These are phyloP conservation scores for Choiromyces venosus DNA, from an alignment of 495 filamentous ascomycete genomes.

Conservation along the genomic window DNA sequence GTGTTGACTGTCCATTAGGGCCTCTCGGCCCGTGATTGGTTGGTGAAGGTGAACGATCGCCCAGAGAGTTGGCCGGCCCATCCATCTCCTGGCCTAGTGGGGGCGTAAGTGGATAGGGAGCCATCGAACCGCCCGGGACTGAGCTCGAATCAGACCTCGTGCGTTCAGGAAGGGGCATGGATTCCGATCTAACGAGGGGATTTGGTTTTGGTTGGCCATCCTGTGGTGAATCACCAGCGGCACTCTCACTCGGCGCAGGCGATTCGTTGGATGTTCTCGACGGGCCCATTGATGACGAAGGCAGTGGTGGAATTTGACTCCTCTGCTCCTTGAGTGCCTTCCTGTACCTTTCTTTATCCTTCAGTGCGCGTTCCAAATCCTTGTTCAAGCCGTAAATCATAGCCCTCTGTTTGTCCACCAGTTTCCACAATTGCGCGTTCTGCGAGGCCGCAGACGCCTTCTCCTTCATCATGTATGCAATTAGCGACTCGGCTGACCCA, in stretches of 20 bases:
- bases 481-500: slow-evolving; percentile 82
- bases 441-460: slow-evolving; percentile 82
- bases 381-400: slow-evolving; percentile 93
- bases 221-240: slow-evolving; percentile 20
- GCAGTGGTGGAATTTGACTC: slow-evolving; percentile 49
- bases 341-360: slow-evolving; percentile 90
- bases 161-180: slow-evolving; percentile 32
- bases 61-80: slow-evolving; percentile 15
- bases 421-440: slow-evolving; percentile 86
- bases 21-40: neutral
- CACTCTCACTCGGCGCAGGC: slow-evolving; percentile 29
- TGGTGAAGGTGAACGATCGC: slow-evolving; percentile 22
- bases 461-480: slow-evolving; percentile 82
- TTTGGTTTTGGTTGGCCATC: slow-evolving; percentile 13
- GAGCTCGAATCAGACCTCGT: slow-evolving; percentile 11
- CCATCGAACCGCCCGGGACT: slow-evolving; percentile 49
- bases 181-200: slow-evolving; percentile 25
- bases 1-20: slow-evolving; percentile 15
- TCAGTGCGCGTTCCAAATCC: slow-evolving; percentile 82
- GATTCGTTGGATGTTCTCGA: slow-evolving; percentile 27
- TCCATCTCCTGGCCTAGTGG: slow-evolving; percentile 45
- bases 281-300: slow-evolving; percentile 41
- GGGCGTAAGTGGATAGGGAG: slow-evolving; percentile 56
- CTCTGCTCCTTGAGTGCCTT: slow-evolving; percentile 79
- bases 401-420: slow-evolving; percentile 92